Evolutionary conservation across 371 early-diverging fungal genomes (phyloP), one percentile per base, ranked within the genome.

Genomic region (Saksenaea vasiformis): DNA sequence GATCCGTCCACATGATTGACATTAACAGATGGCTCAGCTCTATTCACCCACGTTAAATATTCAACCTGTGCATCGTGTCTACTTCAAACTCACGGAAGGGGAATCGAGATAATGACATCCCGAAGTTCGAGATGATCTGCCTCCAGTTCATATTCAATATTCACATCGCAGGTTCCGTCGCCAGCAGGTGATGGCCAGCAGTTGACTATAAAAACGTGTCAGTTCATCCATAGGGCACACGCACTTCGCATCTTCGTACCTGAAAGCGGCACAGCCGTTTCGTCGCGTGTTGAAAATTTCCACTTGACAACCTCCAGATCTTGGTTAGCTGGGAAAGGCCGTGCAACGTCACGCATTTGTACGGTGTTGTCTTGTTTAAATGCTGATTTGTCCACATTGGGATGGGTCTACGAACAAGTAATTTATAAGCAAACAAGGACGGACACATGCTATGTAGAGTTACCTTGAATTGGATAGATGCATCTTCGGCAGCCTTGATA

Each of bases 121-220:
- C 87, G 85, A n/a, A 98, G 82, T 66, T 86, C 91, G 60, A 95
- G 83, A 34, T 84, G 79, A 38, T 85, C 77, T 54, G 82, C 80
- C 69, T 87, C 91, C 61, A 96, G 82, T 71, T 95, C 96, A 67
- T 95, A 98, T 75, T 98, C 98, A 56, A 96, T 91, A 70, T 92
- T 97, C 19, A 96, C 96, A 72, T 96, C 97, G 58, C 90, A 88
- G 1, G 87, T 79, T 1, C 97, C 97, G 67, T 86, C 87, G 54
- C 91, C 95, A 28, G 91, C 83, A 28, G 95, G 95, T 31, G 96
- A 92, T 15, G 98, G 97, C 98, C 98, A 98, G 85, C 97, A 97
- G 76, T 92, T 97, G 75, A 95, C 91, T 91, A 78, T 38, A n/a
- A n/a, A n/a, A n/a, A n/a, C n/a, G 68, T 9, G 19, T 14, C 44